phyloP scores from a whole-genome alignment of 192 early-diverging fungal species.

The Tieghemiomyces parasiticus region DNA sequence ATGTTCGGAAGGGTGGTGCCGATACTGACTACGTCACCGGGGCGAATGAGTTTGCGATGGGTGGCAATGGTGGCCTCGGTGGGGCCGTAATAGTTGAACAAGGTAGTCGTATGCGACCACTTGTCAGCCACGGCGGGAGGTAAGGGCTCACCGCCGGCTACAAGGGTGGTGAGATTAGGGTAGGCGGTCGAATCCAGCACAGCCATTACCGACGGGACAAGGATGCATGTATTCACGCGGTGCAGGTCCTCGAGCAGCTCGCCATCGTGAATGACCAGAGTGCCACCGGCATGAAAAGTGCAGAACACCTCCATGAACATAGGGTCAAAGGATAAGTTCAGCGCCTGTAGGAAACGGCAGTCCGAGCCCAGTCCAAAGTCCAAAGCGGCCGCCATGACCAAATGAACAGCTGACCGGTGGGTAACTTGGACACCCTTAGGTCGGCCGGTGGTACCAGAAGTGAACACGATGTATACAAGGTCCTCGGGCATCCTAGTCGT shows the following conservation, averaged over 20 bases:
- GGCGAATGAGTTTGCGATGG: background rate
- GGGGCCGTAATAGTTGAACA: background rate
- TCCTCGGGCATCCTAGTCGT: background rate
- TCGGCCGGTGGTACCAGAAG: background rate
- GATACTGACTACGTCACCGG: background rate
- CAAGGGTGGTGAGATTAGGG: background rate
- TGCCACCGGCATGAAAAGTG: background rate
- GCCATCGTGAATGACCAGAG: background rate
- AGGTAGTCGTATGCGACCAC: background rate
- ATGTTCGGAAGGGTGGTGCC: background rate
- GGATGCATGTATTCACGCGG: background rate
- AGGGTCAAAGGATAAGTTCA: background rate
- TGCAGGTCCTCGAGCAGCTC: background rate
- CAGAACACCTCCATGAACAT: background rate
- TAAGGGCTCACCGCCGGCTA: background rate
- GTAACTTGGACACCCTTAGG: background rate
- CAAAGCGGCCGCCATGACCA: no score
- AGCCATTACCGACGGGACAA: background rate
- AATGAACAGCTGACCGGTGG: background rate
- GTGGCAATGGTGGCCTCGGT: background rate
- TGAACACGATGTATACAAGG: slow-evolving; percentile 1
- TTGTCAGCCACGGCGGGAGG: background rate
- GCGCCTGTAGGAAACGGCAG: background rate
- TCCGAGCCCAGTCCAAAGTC: background rate
- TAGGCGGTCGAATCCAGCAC: background rate